These are phyloP conservation scores for Hygrophoropsis aurantiaca DNA, from an alignment of 768 basidiomycete genomes.

Conservation along the genomic window DNA sequence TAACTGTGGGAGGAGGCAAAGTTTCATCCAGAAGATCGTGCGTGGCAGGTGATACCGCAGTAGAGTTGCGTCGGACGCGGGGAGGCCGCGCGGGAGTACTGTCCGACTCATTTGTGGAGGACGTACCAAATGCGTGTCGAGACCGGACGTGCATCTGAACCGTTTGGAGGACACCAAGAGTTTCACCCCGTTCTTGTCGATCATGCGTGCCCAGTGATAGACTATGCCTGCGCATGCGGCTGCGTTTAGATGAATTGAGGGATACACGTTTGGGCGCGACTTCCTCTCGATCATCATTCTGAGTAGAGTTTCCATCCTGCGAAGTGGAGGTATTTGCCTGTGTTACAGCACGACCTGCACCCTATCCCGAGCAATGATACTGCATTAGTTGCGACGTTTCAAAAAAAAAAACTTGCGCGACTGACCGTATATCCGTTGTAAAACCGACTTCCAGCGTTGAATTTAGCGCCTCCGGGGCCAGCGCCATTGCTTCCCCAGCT, in stretches of 20 bases:
- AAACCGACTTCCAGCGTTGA: constrained; percentile 69
- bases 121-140: constrained; percentile 53
- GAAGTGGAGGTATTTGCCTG: constrained; percentile 66
- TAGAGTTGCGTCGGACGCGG: constrained; percentile 50
- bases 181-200: constrained; percentile 33
- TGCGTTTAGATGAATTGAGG: constrained; percentile 24
- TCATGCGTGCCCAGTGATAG: constrained; percentile 48
- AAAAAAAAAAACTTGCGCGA: constrained; percentile 11
- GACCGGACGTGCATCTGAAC: constrained; percentile 65
- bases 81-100: constrained; percentile 22
- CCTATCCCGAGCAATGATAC: constrained; percentile 38
- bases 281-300: constrained; percentile 65
- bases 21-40: constrained; percentile 18
- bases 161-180: constrained; percentile 57
- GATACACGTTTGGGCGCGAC: constrained; percentile 24
- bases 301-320: constrained; percentile 45
- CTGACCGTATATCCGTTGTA: constrained; percentile 67
- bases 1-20: constrained; percentile 15
- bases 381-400: background rate
- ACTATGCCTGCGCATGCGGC: constrained; percentile 58
- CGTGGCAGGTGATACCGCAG: constrained; percentile 28
- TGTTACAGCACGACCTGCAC: constrained; percentile 67
- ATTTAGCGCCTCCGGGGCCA: constrained; percentile 72
- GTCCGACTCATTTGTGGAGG: constrained; percentile 13
- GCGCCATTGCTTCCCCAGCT: constrained; percentile 53